Evolutionary conservation across 176 grass and related monocot species (phyloP), one percentile per base, ranked within the genome.

Genomic region (Oryza glumipatula): DNA sequence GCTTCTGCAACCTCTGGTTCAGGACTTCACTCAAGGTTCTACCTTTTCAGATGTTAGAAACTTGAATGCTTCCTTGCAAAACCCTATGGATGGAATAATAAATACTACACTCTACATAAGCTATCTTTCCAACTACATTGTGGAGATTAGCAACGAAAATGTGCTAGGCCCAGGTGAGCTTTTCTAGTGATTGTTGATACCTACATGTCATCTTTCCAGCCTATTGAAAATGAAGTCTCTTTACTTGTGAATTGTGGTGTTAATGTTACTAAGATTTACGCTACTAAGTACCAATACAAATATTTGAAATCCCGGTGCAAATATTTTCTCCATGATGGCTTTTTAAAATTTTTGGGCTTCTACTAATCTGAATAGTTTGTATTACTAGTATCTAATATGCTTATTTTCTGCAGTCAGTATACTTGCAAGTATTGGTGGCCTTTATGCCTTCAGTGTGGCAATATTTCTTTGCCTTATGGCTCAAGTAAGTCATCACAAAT

Each of bases 91-190:
- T 85, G 96, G 91, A 87, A 81, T 98, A 52, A 65, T 98, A 84
- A 98, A 98, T 65, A 98, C 91, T 23, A 98, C 96, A 12, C 68
- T 98, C 65, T 94, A 83, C 76, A 88, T 95, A 69, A 94, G 89
- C 80, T 98, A 92, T 82, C 93, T 93, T 84, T 94, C 96, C 24
- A 89, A 98, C 72, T 98, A 95, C 36, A 95, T 98, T 5, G 89
- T 98, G 80, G 93, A 98, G 83, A 90, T 98, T 65, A 76, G 85
- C 36, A 94, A 88, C 22, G 89, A 98, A 92, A 95, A 81, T 67
- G 88, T 87, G n/a, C 54, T 94, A 58, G 88, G 93, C 66, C 91
- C 91, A 52, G 91, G 93, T 98, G 88, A 71, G 43, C 23, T 54
- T 72, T 86, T 77, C 15, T 26, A 2, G 30, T 52, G 13, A 22